Percentiles rank a stretch among this genome's conserved stretches.
Evolutionary conservation across 768 basidiomycete species (phyloP).

Genomic region (Hericium coralloides): DNA sequence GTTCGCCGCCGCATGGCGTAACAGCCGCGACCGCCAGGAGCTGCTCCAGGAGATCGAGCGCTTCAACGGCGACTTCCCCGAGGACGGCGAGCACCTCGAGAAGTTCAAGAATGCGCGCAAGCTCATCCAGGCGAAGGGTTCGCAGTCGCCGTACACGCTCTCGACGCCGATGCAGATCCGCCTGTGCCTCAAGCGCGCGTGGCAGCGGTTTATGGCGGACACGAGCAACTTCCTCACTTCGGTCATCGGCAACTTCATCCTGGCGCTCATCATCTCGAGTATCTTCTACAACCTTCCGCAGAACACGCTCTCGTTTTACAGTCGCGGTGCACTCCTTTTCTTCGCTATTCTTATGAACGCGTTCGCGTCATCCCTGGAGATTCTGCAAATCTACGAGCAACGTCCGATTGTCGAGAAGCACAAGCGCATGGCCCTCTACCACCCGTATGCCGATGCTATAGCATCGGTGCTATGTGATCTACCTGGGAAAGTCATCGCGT

Average conservation of each 20-base stretch:
- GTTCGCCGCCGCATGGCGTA: conserved; percentile 27
- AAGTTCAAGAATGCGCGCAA: conserved; percentile 50
- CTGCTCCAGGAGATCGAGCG: not conserved
- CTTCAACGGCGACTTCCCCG: conserved; percentile 24
- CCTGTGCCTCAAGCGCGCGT: conserved; percentile 24
- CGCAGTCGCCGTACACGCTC: conserved; percentile 27
- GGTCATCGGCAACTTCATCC: conserved; percentile 1
- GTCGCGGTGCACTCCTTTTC: conserved; percentile 30
- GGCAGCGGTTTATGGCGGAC: conserved; percentile 19
- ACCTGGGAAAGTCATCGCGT: conserved; percentile 42
- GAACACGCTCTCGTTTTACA: conserved; percentile 26
- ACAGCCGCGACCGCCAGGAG: not conserved
- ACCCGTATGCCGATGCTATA: conserved; percentile 49
- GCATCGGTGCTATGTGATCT: conserved; percentile 50
- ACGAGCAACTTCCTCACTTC: not conserved
- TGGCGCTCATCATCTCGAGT: conserved; percentile 7
- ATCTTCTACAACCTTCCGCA: conserved; percentile 27
- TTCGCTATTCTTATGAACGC: conserved; percentile 32
- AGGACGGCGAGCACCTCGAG: conserved; percentile 32
- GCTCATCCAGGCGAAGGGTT: conserved; percentile 30
- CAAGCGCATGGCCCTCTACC: conserved; percentile 51
- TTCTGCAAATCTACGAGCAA: conserved; percentile 44
- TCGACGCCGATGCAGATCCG: conserved; percentile 27
- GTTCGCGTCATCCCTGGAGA: conserved; percentile 26
- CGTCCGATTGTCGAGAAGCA: conserved; percentile 54